A percentile compares a stretch with the other conserved stretches of the same genome.
These are phyloP conservation scores for Hypoxylon sp. DNA, from an alignment of 2,329 filamentous ascomycete genomes.

Conservation along the genomic window DNA sequence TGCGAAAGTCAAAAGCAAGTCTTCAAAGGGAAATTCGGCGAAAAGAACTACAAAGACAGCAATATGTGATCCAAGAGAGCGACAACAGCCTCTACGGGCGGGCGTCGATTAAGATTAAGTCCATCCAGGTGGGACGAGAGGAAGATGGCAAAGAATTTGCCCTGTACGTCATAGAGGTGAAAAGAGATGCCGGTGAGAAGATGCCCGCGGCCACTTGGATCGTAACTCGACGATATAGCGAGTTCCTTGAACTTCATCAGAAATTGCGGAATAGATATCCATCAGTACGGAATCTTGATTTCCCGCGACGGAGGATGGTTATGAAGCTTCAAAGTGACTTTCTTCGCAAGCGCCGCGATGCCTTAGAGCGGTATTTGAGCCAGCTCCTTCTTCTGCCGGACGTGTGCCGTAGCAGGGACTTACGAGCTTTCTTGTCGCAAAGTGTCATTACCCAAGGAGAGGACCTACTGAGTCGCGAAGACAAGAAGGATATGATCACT, in stretches of 20 bases:
- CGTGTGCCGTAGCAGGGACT: slow-evolving; percentile 92
- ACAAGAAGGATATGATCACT: slow-evolving; percentile 89
- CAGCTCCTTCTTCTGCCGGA: slow-evolving; percentile 89
- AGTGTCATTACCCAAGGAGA: slow-evolving; percentile 79
- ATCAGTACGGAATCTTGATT: slow-evolving; percentile 90
- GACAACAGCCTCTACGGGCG: slow-evolving; percentile 97
- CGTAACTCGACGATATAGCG: slow-evolving; percentile 92
- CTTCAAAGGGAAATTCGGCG: slow-evolving; percentile 91
- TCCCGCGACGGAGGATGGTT: slow-evolving; percentile 90
- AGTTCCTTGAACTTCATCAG: slow-evolving; percentile 96
- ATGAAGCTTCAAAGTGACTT: slow-evolving; percentile 98
- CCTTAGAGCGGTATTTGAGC: slow-evolving; percentile 86
- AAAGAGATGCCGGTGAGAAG: slow-evolving; percentile 89
- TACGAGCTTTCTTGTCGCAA: slow-evolving; percentile 93
- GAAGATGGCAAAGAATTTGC: slow-evolving; percentile 95
- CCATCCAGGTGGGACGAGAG: slow-evolving; percentile 91
- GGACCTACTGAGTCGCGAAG: slow-evolving; percentile 69
- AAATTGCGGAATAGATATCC: slow-evolving; percentile 87
- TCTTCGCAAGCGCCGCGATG: slow-evolving; percentile 86
- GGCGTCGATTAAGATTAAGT: slow-evolving; percentile 89
- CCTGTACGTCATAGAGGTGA: slow-evolving; percentile 92
- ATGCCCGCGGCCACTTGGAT: slow-evolving; percentile 98
- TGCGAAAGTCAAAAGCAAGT: slow-evolving; percentile 94
- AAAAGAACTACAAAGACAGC: slow-evolving; percentile 95
- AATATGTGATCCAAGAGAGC: slow-evolving; percentile 97